Evolutionary conservation across 1,284 basidiomycete species (phyloP), one percentile per base, ranked within the genome.

Genomic region (Singerocomus rubriflavus): DNA sequence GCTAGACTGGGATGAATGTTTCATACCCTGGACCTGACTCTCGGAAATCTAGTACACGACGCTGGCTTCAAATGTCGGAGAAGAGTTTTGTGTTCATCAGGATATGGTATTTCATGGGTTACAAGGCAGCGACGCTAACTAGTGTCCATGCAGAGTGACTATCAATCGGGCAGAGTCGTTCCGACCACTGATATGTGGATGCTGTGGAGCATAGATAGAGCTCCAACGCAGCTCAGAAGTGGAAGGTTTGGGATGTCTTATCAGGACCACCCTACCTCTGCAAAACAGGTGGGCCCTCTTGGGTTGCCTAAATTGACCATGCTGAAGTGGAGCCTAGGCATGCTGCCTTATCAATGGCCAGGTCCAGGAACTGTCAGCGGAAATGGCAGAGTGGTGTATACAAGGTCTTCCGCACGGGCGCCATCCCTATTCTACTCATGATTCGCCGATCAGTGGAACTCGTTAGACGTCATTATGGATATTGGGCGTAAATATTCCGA

Each of bases 211-310:
- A 41, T 21, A 14, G 35, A 38, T 16, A 39, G 32, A 40, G 39
- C 38, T 25, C 41, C 17, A 38, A n/a, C 16, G 31, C 27, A 38
- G 37, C 52, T 37, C 53, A 21, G 8, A 34, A 13, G 37, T 35
- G 25, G 44, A 42, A 54, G 31, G 30, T n/a, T 17, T 2, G 29
- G 29, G 6, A 17, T n/a, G 21, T 39, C 45, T 48, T 51, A 51
- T 58, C 45, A 25, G 17, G 33, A 5, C 29, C 6, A 45, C 42
- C 44, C 47, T 34, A 49, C 42, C 26, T 38, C 25, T 17, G 36
- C 29, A 27, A 13, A 10, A 7, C 32, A 12, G 21, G 21, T 21
- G 21, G 21, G 21, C 21, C 21, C 13, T 21, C 47, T 56, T 42
- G 21, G 26, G 9, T 14, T 40, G 12, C 48, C 48, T 30, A 33